Evolutionary conservation across 139 green algal genomes (phyloP).

Genomic region (Mesotaenium endlicherianum): DNA sequence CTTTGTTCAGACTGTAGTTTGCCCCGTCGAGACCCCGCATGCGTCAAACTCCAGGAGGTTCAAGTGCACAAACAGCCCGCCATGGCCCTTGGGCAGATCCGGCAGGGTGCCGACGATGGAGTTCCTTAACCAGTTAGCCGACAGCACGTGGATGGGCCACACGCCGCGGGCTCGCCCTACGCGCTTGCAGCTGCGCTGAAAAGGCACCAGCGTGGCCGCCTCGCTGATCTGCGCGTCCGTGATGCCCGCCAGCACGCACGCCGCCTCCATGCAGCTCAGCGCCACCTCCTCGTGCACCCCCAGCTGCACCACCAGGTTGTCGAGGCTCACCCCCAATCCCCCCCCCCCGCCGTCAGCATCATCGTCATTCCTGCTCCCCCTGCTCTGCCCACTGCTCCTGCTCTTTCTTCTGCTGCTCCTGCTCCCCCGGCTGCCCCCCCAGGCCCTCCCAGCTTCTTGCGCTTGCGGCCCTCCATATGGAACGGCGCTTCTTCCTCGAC

Average conservation of each 20-base stretch:
- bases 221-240: background rate
- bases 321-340: too few species aligned
- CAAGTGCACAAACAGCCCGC: background rate
- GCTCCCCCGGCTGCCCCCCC: too few species aligned
- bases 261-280: background rate
- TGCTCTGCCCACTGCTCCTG: too few species aligned
- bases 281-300: background rate
- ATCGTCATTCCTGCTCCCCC: too few species aligned
- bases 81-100: background rate
- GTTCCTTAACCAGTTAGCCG: slow-evolving; percentile 11
- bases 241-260: background rate
- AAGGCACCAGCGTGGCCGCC: background rate
- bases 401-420: too few species aligned
- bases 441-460: too few species aligned
- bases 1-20: too few species aligned
- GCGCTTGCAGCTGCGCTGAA: background rate
- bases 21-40: background rate
- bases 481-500: too few species aligned
- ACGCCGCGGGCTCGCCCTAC: background rate
- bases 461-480: too few species aligned
- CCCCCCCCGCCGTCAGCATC: too few species aligned
- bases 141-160: slow-evolving; percentile 9
- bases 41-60: slow-evolving; percentile 11
- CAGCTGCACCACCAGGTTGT: too few species aligned
- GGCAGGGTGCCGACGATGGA: background rate